Base-by-base conservation (phyloP, 331 rosid genomes). In the Malus hybrid region DNA sequence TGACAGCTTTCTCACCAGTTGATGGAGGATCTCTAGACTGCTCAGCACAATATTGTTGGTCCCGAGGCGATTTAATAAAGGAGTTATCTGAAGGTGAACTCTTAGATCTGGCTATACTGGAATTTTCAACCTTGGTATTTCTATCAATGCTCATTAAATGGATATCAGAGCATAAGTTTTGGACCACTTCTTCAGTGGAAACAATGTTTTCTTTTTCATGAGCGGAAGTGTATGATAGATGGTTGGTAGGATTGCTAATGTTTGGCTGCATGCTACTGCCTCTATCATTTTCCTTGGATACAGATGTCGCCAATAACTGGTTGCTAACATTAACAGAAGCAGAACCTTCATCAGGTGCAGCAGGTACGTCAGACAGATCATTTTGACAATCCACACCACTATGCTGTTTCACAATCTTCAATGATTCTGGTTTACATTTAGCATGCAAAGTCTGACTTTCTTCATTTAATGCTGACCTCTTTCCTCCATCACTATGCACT, bases 321-420 rank as follows among this genome's bases (percentile, higher is more conserved):
- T 69, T 71, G 80, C 81, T 83, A 61, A 74, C 77, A 67, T 82
- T 84, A 60, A 76, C 75, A 72, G 80, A 75, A 70, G 71, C 55
- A 60, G 63, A 34, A 71, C 83, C 70, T 80, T 74, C 90, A 85
- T 90, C 86, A 0, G 77, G 80, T 69, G 71, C 55, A 31, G 31
- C 56, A 69, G 81, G 67, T 74, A 77, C 82, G 75, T 87, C 93
- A 39, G 86, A 71, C 62, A 70, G 60, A 77, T 62, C 76, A 11
- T 46, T 48, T 66, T 33, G 78, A 73, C 29, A 46, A 65, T 93
- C 93, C 79, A 42, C 70, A 60, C 85, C 80, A 54, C 54, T 74
- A 57, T 75, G 81, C 63, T 87, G 93, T 82, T 81, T 93, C 72
- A 75, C 71, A 62, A 89, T 48, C 83, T 81, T 86, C 65, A 75